Base-by-base conservation (phyloP, 163 green algal genomes). In the Chlorella variabilis region DNA sequence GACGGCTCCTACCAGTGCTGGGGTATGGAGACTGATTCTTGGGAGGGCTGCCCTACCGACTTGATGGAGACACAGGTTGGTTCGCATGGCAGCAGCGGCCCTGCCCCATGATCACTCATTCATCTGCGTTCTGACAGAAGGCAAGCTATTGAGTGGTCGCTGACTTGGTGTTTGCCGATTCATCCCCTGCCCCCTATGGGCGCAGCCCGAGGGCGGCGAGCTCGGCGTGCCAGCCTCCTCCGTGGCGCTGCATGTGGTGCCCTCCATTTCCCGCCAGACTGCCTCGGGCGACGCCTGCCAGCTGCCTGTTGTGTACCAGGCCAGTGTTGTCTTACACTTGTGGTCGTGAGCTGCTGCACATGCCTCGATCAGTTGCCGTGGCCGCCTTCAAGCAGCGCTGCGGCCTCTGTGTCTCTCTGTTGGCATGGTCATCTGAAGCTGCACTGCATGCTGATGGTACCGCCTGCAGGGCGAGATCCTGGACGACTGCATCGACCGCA, bases 401-500 rank as follows among this genome's bases (percentile, higher is more conserved):
- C 69, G 9, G 13, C 11, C 38, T 31, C 4, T 77, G 45, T 54
- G 45, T 54, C 11, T n/a, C n/a, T n/a, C n/a, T n/a, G n/a, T n/a
- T n/a, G n/a, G n/a, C n/a, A n/a, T n/a, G n/a, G n/a, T n/a, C n/a
- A n/a, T n/a, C 54, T n/a, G 54, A 63, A n/a, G 23, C 54, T 23
- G 15, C 45, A 11, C 45, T 54, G 11, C 11, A 54, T 15, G 15
- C 15, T 11, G 45, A 11, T 54, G 45, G 45, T 54, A 54, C 21
- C 20, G 36, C 23, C 9, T 80, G 75, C 77, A 87, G 71, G 68
- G 76, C 33, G 77, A 84, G 51, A 25, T 87, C 7, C 9, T 81
- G 31, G 76, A 77, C 4, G 76, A 83, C 58, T 87, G 83, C 58
- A 49, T 84, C 4, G 4, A 61, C 33, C 75, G n/a, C 11, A 17